Percentiles rank a stretch among this genome's conserved stretches.
phyloP scores from a whole-genome alignment of 441 rosid species.

The Populus tomentosa region DNA sequence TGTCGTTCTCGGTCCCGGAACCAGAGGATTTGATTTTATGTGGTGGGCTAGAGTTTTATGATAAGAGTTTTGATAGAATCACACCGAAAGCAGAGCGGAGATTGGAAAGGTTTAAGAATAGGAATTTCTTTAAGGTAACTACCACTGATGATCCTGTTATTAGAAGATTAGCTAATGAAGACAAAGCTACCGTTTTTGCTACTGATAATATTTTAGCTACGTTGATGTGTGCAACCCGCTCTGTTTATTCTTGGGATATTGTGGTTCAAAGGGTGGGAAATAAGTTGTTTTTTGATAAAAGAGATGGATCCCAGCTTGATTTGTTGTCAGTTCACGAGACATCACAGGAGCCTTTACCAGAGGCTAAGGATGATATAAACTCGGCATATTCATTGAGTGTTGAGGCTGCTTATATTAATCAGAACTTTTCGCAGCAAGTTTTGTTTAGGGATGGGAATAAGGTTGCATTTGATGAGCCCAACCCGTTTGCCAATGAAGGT shows the following conservation, averaged over 20 bases:
- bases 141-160: constrained; percentile 90
- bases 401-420: constrained; percentile 85
- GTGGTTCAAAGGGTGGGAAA: no score
- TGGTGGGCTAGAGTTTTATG: constrained; percentile 70
- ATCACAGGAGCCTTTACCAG: constrained; percentile 85
- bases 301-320: constrained; percentile 82
- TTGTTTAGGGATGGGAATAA: constrained; percentile 78
- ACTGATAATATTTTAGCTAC: constrained; percentile 75
- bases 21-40: constrained; percentile 76
- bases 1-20: constrained; percentile 63
- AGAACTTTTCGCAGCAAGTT: constrained; percentile 86
- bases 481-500: constrained; percentile 83
- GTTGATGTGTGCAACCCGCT: constrained; percentile 78
- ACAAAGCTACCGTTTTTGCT: constrained; percentile 82
- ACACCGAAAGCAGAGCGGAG: constrained; percentile 79
- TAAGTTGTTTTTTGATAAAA: no score
- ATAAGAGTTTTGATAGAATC: constrained; percentile 56
- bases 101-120: constrained; percentile 76
- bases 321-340: constrained; percentile 82
- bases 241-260: no score
- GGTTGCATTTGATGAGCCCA: constrained; percentile 68
- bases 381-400: constrained; percentile 74
- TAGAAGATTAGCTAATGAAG: constrained; percentile 75
- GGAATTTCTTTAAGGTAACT: constrained; percentile 87
- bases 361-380: constrained; percentile 85